These are phyloP conservation scores for Cyathus striatus DNA, from an alignment of 768 basidiomycete genomes.

Conservation along the genomic window DNA sequence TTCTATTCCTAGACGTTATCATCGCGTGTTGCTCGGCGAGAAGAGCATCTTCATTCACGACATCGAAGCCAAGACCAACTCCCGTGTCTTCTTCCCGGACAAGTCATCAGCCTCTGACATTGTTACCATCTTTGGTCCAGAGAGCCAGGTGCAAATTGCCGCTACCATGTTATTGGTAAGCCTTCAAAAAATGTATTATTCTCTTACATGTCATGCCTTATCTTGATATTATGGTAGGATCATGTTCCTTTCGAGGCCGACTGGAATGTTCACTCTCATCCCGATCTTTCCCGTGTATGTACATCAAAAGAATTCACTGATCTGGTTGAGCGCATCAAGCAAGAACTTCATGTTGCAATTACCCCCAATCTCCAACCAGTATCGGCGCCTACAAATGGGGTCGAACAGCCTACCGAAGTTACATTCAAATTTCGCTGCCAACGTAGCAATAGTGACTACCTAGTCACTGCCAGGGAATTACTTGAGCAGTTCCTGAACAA, in stretches of 20 bases:
- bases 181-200: slow-evolving; percentile 5
- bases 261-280: slow-evolving; percentile 81
- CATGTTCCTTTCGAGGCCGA: slow-evolving; percentile 97
- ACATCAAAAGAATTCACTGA: slow-evolving; percentile 76
- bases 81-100: slow-evolving; percentile 86
- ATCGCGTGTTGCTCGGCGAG: slow-evolving; percentile 91
- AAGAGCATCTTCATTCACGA: slow-evolving; percentile 97
- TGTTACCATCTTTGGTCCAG: slow-evolving; percentile 94
- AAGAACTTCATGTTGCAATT: slow-evolving; percentile 90
- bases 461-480: slow-evolving; percentile 85
- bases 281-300: slow-evolving; percentile 73
- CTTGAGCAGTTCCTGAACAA: slow-evolving; percentile 87
- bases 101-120: slow-evolving; percentile 93
- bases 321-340: slow-evolving; percentile 89
- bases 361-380: slow-evolving; percentile 46
- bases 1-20: slow-evolving; percentile 90
- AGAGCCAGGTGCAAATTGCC: slow-evolving; percentile 94
- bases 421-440: slow-evolving; percentile 97
- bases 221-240: slow-evolving; percentile 47
- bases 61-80: slow-evolving; percentile 95
- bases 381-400: neutral
- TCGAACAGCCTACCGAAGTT: slow-evolving; percentile 65
- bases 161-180: slow-evolving; percentile 90
- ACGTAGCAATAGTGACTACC: slow-evolving; percentile 89
- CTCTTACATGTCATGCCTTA: no score